These are phyloP conservation scores for Gypsophila paniculata DNA, from an alignment of 179 eudicot genomes.

Conservation along the genomic window DNA sequence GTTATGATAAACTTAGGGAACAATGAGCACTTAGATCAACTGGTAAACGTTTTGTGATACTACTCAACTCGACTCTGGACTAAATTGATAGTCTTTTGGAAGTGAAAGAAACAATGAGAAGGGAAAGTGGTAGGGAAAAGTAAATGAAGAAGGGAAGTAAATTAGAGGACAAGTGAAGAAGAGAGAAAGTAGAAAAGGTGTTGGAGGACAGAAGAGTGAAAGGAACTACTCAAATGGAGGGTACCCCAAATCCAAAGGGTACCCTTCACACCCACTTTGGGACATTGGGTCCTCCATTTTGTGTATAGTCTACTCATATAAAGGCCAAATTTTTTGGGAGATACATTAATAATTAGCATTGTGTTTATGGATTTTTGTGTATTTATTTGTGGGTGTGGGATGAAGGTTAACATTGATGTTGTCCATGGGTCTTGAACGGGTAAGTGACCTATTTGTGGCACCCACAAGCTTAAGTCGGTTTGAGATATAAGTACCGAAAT, in stretches of 20 bases:
- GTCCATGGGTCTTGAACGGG: too few relatives aligned
- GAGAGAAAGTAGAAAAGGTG: background rate
- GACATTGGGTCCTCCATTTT: conserved; percentile 10
- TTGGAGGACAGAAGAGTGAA: conserved; percentile 24
- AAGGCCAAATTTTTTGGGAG: background rate
- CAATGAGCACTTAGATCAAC: too few relatives aligned
- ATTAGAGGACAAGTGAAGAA: background rate
- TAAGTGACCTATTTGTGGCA: too few relatives aligned
- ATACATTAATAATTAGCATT: background rate
- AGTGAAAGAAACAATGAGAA: background rate
- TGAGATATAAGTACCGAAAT: too few relatives aligned
- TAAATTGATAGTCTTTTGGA: background rate
- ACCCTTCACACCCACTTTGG: conserved; percentile 3
- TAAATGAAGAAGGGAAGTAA: background rate
- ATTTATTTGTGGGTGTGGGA: background rate
- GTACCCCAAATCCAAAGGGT: conserved; percentile 21
- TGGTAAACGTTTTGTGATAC: background rate
- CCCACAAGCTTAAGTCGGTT: too few relatives aligned
- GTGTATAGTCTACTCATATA: background rate
- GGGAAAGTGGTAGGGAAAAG: background rate
- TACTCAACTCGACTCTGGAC: background rate
- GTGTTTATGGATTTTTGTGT: background rate
- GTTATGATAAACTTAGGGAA: too few relatives aligned
- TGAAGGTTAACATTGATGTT: too few relatives aligned
- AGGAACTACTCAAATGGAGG: conserved; percentile 28